phyloP scores from a whole-genome alignment of 306 rosid genomes.

The Ceratonia siliqua region DNA sequence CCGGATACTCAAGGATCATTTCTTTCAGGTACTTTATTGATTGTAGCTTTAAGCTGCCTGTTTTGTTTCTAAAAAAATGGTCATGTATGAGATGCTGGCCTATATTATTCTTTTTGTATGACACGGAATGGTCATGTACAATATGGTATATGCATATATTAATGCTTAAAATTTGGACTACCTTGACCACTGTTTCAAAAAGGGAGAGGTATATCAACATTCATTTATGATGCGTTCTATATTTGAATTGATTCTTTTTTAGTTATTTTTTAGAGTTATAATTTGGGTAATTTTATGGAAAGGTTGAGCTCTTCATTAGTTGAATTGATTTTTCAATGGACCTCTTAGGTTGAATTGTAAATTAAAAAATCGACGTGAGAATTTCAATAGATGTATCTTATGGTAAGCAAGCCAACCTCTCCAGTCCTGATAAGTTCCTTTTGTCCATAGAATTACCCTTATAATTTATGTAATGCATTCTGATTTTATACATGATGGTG shows the following conservation, averaged over 20 bases:
- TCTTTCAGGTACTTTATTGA: constrained; percentile 55
- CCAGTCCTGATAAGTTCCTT: not conserved
- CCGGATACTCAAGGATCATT: constrained; percentile 64
- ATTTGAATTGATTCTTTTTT: not conserved
- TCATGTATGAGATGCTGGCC: not conserved
- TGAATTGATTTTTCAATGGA: not conserved
- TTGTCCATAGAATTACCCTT: not conserved
- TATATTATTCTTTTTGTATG: not conserved
- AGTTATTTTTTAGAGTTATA: not conserved
- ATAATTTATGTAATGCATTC: too few relatives aligned
- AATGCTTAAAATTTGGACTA: not conserved
- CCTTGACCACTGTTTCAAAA: not conserved
- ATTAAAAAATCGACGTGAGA: not conserved
- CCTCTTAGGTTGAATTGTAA: not conserved
- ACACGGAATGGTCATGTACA: not conserved
- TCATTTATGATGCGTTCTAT: not conserved
- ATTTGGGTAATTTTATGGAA: not conserved
- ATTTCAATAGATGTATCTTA: not conserved
- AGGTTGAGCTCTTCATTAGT: not conserved
- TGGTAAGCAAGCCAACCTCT: not conserved
- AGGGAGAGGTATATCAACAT: not conserved
- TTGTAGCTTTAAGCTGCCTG: not conserved
- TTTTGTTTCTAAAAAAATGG: not conserved
- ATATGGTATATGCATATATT: not conserved
- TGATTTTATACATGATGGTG: not conserved